Evolutionary conservation across 1,139 yeast species (phyloP).

Genomic region (Blastobotrys aristatus): DNA sequence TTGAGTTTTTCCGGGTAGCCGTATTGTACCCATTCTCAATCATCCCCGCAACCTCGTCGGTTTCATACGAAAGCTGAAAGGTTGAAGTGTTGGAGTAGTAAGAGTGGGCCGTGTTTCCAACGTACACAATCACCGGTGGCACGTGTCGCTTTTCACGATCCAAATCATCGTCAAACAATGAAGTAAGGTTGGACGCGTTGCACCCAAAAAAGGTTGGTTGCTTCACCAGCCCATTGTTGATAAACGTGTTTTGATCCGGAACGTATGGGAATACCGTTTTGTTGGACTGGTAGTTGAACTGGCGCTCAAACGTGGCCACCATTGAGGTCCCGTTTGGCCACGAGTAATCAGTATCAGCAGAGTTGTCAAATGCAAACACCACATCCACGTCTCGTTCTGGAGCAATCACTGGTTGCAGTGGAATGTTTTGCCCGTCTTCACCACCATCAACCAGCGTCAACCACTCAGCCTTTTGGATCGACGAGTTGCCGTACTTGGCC

Average conservation of each 20-base stretch:
- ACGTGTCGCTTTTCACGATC: constrained; percentile 24
- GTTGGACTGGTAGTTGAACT: constrained; percentile 57
- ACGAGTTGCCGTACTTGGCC: constrained; percentile 27
- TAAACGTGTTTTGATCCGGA: constrained; percentile 65
- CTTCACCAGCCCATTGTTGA: constrained; percentile 40
- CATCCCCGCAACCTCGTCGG: constrained; percentile 56
- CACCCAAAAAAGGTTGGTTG: constrained; percentile 80
- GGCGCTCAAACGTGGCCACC: constrained; percentile 60
- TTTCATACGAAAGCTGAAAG: constrained; percentile 59
- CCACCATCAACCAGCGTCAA: constrained; percentile 82
- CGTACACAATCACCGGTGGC: constrained; percentile 75
- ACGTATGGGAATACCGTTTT: constrained; percentile 67
- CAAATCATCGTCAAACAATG: constrained; percentile 35
- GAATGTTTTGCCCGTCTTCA: constrained; percentile 75
- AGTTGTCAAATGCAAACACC: constrained; percentile 77
- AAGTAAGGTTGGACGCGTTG: constrained; percentile 53
- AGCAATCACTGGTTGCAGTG: constrained; percentile 72
- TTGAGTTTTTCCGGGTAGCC: constrained; percentile 64
- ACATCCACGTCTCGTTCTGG: constrained; percentile 66
- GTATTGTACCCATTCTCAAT: constrained; percentile 79
- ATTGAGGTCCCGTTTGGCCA: constrained; percentile 64
- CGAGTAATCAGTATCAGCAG: constrained; percentile 65
- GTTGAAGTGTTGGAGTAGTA: constrained; percentile 71
- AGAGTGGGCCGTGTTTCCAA: constrained; percentile 71
- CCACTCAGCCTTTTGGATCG: constrained; percentile 39